These are phyloP conservation scores for Globisporangium alternatum DNA, from an alignment of 352 stramenopile genomes.

Conservation along the genomic window DNA sequence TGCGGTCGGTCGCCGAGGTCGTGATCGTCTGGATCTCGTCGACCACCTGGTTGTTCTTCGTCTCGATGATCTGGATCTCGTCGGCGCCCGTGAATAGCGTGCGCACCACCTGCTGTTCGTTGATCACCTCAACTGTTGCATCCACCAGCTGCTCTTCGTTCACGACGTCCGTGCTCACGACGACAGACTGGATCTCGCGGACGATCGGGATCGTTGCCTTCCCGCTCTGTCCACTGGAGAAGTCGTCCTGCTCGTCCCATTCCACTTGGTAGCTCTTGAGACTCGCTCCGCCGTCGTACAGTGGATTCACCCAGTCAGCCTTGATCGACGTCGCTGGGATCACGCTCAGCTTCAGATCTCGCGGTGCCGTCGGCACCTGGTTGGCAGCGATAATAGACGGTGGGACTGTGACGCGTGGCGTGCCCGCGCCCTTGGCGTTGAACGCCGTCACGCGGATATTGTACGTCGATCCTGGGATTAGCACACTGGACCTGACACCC, in stretches of 20 bases:
- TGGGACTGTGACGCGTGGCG: slow-evolving; percentile 34
- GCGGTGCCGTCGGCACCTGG: slow-evolving; percentile 57
- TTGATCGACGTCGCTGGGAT: slow-evolving; percentile 71
- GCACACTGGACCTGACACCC: slow-evolving; percentile 78
- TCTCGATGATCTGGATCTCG: slow-evolving; percentile 87
- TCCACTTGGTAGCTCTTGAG: slow-evolving; percentile 71
- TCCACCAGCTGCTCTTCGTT: slow-evolving; percentile 94
- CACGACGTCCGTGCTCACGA: slow-evolving; percentile 74
- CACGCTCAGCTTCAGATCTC: slow-evolving; percentile 51
- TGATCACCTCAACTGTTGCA: slow-evolving; percentile 92
- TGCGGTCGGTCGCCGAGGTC: slow-evolving; percentile 87
- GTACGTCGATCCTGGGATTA: slow-evolving; percentile 80
- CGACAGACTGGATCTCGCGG: slow-evolving; percentile 89
- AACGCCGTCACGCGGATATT: slow-evolving; percentile 76
- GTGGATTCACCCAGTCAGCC: slow-evolving; percentile 85
- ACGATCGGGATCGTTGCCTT: slow-evolving; percentile 80
- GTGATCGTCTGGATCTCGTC: slow-evolving; percentile 92
- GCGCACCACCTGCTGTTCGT: slow-evolving; percentile 95
- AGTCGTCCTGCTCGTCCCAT: slow-evolving; percentile 81
- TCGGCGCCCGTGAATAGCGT: slow-evolving; percentile 82
- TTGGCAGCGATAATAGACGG: slow-evolving; percentile 49
- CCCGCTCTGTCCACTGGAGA: slow-evolving; percentile 66
- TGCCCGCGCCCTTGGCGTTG: slow-evolving; percentile 71
- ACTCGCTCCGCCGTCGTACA: slow-evolving; percentile 89
- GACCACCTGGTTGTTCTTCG: slow-evolving; percentile 61